Percentiles rank a stretch among this genome's conserved stretches.
phyloP scores from a whole-genome alignment of 768 basidiomycete genomes.

The Strobilomyces confusus region DNA sequence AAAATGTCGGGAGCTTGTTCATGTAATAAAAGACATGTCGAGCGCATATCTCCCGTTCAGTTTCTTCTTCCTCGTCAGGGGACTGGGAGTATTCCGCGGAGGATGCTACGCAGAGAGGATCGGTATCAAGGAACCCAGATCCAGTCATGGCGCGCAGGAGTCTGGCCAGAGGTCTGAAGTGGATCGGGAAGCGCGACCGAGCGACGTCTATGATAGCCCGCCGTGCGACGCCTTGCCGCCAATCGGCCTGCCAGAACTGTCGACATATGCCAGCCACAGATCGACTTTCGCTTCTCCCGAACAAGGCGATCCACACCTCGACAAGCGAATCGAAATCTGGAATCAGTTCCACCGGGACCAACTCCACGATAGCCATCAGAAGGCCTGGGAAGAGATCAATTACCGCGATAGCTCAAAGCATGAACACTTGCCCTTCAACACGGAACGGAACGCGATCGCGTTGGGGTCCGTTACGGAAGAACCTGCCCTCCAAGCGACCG shows the following conservation, averaged over 20 bases:
- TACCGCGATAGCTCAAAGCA: neutral
- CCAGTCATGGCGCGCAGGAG: slow-evolving; percentile 77
- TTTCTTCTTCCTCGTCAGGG: slow-evolving; percentile 35
- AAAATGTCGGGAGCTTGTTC: slow-evolving; percentile 63
- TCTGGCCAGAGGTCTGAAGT: slow-evolving; percentile 62
- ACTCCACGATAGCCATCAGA: slow-evolving; percentile 67
- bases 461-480: slow-evolving; percentile 73
- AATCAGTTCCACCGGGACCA: slow-evolving; percentile 72
- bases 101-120: slow-evolving; percentile 50
- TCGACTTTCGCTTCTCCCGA: slow-evolving; percentile 62
- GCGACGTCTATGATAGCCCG: slow-evolving; percentile 81
- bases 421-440: slow-evolving; percentile 66
- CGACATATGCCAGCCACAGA: slow-evolving; percentile 66
- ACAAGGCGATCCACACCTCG: slow-evolving; percentile 76
- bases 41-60: slow-evolving; percentile 57
- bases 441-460: slow-evolving; percentile 73
- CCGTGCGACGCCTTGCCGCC: slow-evolving; percentile 60
- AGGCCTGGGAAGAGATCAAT: slow-evolving; percentile 49
- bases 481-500: slow-evolving; percentile 63
- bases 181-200: slow-evolving; percentile 78
- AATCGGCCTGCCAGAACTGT: slow-evolving; percentile 83
- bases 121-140: slow-evolving; percentile 71
- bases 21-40: slow-evolving; percentile 76
- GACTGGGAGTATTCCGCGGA: slow-evolving; percentile 43
- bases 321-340: slow-evolving; percentile 68